Evolutionary conservation across 2,329 filamentous ascomycete species (phyloP).

Genomic region (Sclerotiophoma versabilis): DNA sequence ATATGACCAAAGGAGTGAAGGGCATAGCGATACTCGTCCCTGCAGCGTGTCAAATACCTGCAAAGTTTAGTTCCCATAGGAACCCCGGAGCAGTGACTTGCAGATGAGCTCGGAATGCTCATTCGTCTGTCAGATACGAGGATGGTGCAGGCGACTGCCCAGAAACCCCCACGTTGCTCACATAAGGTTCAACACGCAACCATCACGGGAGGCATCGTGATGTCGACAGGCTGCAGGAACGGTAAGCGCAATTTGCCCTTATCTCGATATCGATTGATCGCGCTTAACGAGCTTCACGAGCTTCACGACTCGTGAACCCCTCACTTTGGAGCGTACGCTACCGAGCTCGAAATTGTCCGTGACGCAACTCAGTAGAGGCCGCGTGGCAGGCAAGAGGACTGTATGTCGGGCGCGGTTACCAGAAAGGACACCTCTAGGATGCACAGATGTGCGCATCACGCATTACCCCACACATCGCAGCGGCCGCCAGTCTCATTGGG

Average conservation of each 20-base stretch:
- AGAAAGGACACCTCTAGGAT: constrained; percentile 21
- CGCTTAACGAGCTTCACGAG: constrained; percentile 18
- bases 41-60: constrained; percentile 19
- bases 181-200: constrained; percentile 23
- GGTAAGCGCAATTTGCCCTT: constrained; percentile 25
- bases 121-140: constrained; percentile 18
- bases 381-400: constrained; percentile 15
- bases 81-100: constrained; percentile 13
- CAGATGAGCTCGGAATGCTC: constrained; percentile 11
- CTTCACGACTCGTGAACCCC: constrained; percentile 11
- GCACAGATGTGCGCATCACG: constrained; percentile 19
- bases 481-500: constrained; percentile 31
- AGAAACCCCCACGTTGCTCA: constrained; percentile 41
- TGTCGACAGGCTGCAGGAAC: constrained; percentile 37
- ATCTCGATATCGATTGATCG: constrained; percentile 19
- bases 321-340: constrained; percentile 4
- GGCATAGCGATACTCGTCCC: constrained; percentile 7
- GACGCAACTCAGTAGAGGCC: constrained; percentile 12
- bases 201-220: constrained; percentile 22
- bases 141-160: constrained; percentile 11
- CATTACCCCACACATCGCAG: constrained; percentile 31
- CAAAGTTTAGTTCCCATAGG: constrained; percentile 19
- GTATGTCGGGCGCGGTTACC: constrained; percentile 27
- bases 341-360: not conserved
- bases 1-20: constrained; percentile 22